phyloP scores from a whole-genome alignment of 805 yeast species.

The Metschnikowia lachancei region DNA sequence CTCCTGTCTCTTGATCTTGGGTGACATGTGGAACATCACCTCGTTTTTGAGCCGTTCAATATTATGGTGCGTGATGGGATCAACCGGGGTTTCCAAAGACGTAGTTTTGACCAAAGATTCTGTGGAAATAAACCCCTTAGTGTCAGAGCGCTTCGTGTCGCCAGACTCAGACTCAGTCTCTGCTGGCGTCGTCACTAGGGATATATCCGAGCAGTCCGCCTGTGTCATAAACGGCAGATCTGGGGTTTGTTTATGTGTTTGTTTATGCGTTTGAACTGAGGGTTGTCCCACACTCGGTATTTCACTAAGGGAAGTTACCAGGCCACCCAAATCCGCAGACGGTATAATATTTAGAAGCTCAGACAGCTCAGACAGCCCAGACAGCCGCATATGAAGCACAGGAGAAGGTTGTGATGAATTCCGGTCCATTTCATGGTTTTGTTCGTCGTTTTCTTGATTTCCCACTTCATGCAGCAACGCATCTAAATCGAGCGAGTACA shows the following conservation, averaged over 20 bases:
- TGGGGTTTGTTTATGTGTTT: background rate
- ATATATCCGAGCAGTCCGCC: background rate
- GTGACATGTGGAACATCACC: slow-evolving; percentile 20
- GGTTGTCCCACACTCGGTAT: no score
- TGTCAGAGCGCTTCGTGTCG: no score
- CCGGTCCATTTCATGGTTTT: background rate
- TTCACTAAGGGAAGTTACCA: background rate
- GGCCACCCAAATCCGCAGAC: background rate
- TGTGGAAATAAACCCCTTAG: slow-evolving; percentile 23
- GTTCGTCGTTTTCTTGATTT: background rate
- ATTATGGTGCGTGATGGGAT: slow-evolving; percentile 19
- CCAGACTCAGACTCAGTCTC: background rate
- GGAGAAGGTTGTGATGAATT: background rate
- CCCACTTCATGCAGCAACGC: background rate
- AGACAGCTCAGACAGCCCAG: background rate
- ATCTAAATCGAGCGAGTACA: slow-evolving; percentile 19
- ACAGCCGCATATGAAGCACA: background rate
- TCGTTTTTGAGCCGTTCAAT: slow-evolving; percentile 25
- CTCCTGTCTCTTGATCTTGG: slow-evolving; percentile 23
- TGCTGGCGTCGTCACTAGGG: background rate
- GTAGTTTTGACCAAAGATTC: slow-evolving; percentile 22
- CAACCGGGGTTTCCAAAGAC: slow-evolving; percentile 14
- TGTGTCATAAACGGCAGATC: background rate
- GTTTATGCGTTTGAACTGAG: no score
- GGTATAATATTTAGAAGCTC: background rate